Base-by-base conservation (phyloP, 768 basidiomycete species). In the Suillus alpinus region DNA sequence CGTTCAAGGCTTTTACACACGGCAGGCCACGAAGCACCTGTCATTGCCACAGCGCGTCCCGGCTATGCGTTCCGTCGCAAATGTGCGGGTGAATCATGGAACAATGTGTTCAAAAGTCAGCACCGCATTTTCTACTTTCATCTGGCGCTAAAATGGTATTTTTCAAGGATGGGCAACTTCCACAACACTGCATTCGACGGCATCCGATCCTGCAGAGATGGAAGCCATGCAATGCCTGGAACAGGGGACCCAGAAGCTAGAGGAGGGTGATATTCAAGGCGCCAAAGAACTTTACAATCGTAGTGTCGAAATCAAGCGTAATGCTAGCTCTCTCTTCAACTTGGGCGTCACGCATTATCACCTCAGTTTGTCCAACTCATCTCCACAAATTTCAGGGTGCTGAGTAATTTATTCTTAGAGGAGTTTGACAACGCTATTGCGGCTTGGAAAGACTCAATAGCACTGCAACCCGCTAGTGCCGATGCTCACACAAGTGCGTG, bases 261-360 rank as follows among this genome's bases (percentile, higher is more conserved):
- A 94, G 72, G 91, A 93, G 68, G 93, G 93, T 23, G 93, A 94
- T 63, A 85, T 94, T 3, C 80, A 89, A 66, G 84, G 80, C 56
- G 92, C 92, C 56, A 93, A 89, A 72, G 78, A 78, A 51, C 80
- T 91, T 41, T 94, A 94, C 75, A 78, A 83, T 72, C 85, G 91
- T 65, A 92, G 91, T 67, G 83, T 87, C 32, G 86, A 92, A 68
- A 91, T 94, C 59, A 87, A 88, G 71, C 83, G 86, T 61, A 90
- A 82, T 58, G 89, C 91, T 10, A 91, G 88, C 71, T 87, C 89
- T 13, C 81, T 94, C 41, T 94, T 94, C 75, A 94, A 94, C 71
- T 81, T 94, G 14, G 92, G 93, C 46, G 93, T 94, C 34, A 92
- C 93, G 4, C 87, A 92, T 69, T 94, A 94, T 72, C 92, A 94